Evolutionary conservation across 2,329 filamentous ascomycete genomes (phyloP).

Genomic region (Leptodontidium sp.): DNA sequence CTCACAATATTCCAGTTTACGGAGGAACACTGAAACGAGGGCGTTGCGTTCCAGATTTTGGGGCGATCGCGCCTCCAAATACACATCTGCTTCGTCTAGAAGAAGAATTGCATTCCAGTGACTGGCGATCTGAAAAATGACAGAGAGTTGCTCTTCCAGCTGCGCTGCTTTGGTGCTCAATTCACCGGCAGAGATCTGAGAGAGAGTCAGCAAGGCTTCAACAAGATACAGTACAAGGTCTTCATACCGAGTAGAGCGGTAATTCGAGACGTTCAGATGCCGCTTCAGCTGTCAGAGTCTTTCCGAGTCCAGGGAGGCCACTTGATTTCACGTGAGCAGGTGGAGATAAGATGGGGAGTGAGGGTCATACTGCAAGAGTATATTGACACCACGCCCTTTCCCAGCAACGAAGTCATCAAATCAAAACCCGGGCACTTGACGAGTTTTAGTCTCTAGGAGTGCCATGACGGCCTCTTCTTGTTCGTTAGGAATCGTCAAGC

Average conservation of each 20-base stretch:
- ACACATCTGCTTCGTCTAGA: constrained; percentile 35
- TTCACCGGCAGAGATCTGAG: constrained; percentile 20
- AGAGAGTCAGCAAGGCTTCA: neutral
- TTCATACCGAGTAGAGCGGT: constrained; percentile 20
- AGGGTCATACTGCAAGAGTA: constrained; percentile 21
- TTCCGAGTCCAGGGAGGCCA: constrained; percentile 27
- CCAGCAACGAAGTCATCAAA: constrained; percentile 9
- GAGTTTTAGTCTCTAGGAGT: constrained; percentile 16
- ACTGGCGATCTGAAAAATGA: constrained; percentile 55
- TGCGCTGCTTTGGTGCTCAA: constrained; percentile 13
- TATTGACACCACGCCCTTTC: neutral
- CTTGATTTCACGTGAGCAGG: constrained; percentile 17
- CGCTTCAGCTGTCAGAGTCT: constrained; percentile 32
- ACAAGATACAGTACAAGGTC: neutral
- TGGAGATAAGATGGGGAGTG: neutral
- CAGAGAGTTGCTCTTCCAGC: constrained; percentile 52
- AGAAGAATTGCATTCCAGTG: constrained; percentile 37
- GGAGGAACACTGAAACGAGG: constrained; percentile 45
- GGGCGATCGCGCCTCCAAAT: constrained; percentile 25
- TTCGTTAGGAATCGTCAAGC: constrained; percentile 38
- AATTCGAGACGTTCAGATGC: neutral
- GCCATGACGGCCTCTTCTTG: constrained; percentile 33
- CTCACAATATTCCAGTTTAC: constrained; percentile 50
- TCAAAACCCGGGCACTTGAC: neutral
- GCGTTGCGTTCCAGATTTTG: constrained; percentile 24